These are phyloP conservation scores for Mariannaea elegans DNA, from an alignment of 2,329 filamentous ascomycete genomes.

Conservation along the genomic window DNA sequence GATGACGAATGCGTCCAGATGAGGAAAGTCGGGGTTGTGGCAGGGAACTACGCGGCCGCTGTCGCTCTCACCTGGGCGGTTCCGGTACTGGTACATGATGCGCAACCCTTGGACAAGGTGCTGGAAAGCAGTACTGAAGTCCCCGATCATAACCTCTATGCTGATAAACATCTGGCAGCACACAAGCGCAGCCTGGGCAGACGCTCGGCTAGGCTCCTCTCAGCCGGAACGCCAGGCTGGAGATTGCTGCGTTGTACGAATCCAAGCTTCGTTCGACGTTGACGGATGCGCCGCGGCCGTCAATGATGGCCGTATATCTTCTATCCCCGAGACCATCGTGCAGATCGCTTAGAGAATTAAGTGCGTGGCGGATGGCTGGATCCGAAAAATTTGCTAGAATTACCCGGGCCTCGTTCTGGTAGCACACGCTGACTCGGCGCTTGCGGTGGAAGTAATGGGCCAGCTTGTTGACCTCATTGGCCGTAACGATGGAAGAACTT, in stretches of 20 bases:
- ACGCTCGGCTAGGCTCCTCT: neutral
- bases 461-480: neutral
- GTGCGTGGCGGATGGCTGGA: conserved; percentile 9
- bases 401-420: conserved; percentile 6
- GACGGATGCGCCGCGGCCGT: neutral
- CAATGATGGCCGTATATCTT: neutral
- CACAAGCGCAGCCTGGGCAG: conserved; percentile 8
- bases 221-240: neutral
- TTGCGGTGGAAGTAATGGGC: conserved; percentile 12
- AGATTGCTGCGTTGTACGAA: conserved; percentile 7
- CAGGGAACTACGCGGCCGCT: conserved; percentile 2
- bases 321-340: neutral
- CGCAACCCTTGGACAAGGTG: conserved; percentile 11
- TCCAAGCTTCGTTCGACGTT: neutral
- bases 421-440: neutral
- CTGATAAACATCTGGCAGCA: conserved; percentile 21
- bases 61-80: conserved; percentile 5
- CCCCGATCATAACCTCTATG: conserved; percentile 10
- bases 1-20: conserved; percentile 11
- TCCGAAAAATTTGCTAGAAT: conserved; percentile 10
- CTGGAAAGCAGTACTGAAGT: conserved; percentile 7
- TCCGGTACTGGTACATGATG: conserved; percentile 14
- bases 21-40: neutral
- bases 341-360: conserved; percentile 1
- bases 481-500: neutral